Evolutionary conservation across 2,329 filamentous ascomycete species (phyloP).

Genomic region (Cytospora piceae): DNA sequence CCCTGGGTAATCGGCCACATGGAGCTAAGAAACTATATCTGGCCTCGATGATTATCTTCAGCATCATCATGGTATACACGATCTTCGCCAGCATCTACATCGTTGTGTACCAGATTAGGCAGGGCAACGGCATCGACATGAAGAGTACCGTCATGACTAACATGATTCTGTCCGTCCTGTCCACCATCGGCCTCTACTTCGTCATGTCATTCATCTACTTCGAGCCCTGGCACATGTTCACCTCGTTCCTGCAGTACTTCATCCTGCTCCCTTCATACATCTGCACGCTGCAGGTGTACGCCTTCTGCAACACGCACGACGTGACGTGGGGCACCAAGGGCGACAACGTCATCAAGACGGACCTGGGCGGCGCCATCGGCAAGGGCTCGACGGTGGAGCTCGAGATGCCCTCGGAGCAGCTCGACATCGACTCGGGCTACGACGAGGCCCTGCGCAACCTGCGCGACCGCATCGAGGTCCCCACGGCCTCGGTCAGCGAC

Average conservation of each 20-base stretch:
- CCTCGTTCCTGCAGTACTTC: slow-evolving; percentile 88
- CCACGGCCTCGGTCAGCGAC: slow-evolving; percentile 64
- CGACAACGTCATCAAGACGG: slow-evolving; percentile 92
- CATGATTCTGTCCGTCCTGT: slow-evolving; percentile 85
- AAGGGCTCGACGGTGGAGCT: slow-evolving; percentile 83
- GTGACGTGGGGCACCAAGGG: slow-evolving; percentile 99
- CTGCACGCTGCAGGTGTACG: slow-evolving; percentile 96
- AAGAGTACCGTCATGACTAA: slow-evolving; percentile 95
- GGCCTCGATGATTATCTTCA: slow-evolving; percentile 85
- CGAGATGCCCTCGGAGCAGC: slow-evolving; percentile 96
- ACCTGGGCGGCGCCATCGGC: slow-evolving; percentile 83
- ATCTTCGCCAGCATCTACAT: slow-evolving; percentile 89
- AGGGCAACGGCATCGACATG: slow-evolving; percentile 57
- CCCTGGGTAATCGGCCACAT: slow-evolving; percentile 93
- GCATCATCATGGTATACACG: slow-evolving; percentile 94
- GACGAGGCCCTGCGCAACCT: slow-evolving; percentile 96
- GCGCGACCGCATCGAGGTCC: slow-evolving; percentile 86
- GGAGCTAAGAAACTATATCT: slow-evolving; percentile 92
- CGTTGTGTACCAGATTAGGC: slow-evolving; percentile 76
- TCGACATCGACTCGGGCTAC: slow-evolving; percentile 97
- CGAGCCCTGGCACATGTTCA: slow-evolving; percentile 99
- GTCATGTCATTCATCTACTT: slow-evolving; percentile 95
- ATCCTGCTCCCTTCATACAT: slow-evolving; percentile 90
- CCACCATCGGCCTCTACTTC: slow-evolving; percentile 93
- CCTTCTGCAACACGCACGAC: slow-evolving; percentile 99